Evolutionary conservation across 192 early-diverging fungal genomes (phyloP).

Genomic region (Backusella liffmaniae): DNA sequence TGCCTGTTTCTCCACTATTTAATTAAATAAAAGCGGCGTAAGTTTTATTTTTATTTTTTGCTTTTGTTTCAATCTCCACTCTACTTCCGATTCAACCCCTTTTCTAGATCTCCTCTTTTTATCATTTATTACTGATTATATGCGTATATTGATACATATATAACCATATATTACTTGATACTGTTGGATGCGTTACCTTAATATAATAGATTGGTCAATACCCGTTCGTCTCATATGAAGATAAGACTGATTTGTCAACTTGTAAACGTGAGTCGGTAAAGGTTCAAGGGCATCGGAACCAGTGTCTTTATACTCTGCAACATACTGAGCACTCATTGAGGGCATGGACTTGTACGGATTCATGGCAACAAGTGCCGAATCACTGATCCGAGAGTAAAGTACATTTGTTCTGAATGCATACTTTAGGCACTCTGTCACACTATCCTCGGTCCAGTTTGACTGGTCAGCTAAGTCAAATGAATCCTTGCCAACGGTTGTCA

Average conservation of each 20-base stretch:
- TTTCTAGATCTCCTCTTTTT: background rate
- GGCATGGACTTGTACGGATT: constrained; percentile 56
- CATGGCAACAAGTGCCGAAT: constrained; percentile 60
- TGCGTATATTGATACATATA: constrained; percentile 7
- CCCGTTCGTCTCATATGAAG: constrained; percentile 74
- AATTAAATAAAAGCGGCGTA: constrained; percentile 16
- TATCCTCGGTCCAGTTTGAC: constrained; percentile 31
- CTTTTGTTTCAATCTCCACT: background rate
- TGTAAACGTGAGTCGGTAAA: constrained; percentile 72
- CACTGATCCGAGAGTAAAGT: constrained; percentile 58
- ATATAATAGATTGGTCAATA: constrained; percentile 53
- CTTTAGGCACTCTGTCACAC: constrained; percentile 45
- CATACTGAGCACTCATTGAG: constrained; percentile 63
- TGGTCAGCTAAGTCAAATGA: constrained; percentile 29
- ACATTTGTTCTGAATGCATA: constrained; percentile 48
- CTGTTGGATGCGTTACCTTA: constrained; percentile 23
- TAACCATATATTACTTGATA: background rate
- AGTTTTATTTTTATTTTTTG: background rate
- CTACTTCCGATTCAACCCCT: background rate
- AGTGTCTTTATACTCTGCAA: constrained; percentile 64
- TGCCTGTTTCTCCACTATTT: constrained; percentile 80
- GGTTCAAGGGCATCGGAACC: constrained; percentile 40
- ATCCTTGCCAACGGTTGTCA: background rate
- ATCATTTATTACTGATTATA: background rate
- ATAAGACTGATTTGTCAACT: constrained; percentile 73